Percentiles rank a stretch among this genome's conserved stretches.
phyloP scores from a whole-genome alignment of 148 eudicot species.

The Vaccinium corymbosum region DNA sequence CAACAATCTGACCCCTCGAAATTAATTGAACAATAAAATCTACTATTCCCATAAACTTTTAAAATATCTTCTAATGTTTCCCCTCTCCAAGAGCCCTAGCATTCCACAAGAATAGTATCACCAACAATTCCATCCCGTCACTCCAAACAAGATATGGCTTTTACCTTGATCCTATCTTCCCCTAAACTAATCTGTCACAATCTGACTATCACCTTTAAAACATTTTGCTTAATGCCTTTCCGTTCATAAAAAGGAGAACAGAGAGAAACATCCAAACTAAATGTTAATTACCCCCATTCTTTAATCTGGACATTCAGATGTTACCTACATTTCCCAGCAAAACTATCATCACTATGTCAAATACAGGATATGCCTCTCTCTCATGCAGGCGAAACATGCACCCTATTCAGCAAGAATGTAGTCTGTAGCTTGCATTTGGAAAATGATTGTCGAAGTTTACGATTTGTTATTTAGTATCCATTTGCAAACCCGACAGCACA shows the following conservation, averaged over 20 bases:
- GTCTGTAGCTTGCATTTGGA: neutral
- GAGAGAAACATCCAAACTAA: neutral
- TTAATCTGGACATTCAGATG: neutral
- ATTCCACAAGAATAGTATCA: neutral
- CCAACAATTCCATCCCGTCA: neutral
- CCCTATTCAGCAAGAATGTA: neutral
- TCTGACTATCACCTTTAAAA: neutral
- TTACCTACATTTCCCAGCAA: neutral
- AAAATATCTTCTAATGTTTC: no score
- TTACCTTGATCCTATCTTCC: neutral
- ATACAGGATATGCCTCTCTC: neutral
- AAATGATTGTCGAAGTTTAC: no score
- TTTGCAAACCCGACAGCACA: no score
- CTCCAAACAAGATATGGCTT: neutral
- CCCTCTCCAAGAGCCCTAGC: neutral
- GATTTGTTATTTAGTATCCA: no score
- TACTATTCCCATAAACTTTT: no score
- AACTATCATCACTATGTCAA: neutral
- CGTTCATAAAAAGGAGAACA: neutral
- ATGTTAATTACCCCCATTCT: neutral
- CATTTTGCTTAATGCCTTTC: neutral
- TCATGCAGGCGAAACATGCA: neutral
- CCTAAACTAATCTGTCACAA: neutral
- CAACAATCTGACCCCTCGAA: no score
- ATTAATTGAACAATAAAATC: no score